A percentile compares a stretch with the other conserved stretches of the same genome.
These are phyloP conservation scores for Ramaria sp. DNA, from an alignment of 768 basidiomycete species.

Conservation along the genomic window DNA sequence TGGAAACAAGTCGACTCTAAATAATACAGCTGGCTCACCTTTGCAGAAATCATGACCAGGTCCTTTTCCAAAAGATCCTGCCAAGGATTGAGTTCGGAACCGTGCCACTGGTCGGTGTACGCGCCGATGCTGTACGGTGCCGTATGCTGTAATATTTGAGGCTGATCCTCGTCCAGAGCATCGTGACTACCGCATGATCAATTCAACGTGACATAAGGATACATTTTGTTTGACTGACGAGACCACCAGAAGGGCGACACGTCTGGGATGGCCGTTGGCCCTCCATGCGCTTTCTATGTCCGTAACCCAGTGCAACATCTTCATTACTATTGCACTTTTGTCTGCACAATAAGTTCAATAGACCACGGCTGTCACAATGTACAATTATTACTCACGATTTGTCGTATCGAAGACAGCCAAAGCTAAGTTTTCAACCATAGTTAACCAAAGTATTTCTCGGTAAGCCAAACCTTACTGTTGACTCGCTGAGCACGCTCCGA, in stretches of 20 bases:
- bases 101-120: constrained; percentile 18
- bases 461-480: constrained; percentile 25
- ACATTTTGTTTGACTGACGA: constrained; percentile 17
- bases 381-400: constrained; percentile 15
- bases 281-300: constrained; percentile 14
- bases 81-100: constrained; percentile 19
- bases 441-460: not conserved
- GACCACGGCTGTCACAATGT: not conserved
- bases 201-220: not conserved
- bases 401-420: constrained; percentile 24
- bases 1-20: not conserved
- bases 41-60: constrained; percentile 30
- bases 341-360: constrained; percentile 14
- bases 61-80: constrained; percentile 20
- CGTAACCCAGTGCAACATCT: constrained; percentile 21
- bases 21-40: constrained; percentile 20
- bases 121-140: constrained; percentile 18
- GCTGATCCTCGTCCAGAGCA: constrained; percentile 6
- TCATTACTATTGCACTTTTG: constrained; percentile 17
- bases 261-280: constrained; percentile 11
- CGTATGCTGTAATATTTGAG: not conserved
- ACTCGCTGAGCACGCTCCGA: constrained; percentile 23
- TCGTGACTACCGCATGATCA: not conserved
- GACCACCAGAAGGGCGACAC: constrained; percentile 23
- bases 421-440: constrained; percentile 14